Evolutionary conservation across 1,139 yeast genomes (phyloP).

Genomic region (Candida tetrigidarum): DNA sequence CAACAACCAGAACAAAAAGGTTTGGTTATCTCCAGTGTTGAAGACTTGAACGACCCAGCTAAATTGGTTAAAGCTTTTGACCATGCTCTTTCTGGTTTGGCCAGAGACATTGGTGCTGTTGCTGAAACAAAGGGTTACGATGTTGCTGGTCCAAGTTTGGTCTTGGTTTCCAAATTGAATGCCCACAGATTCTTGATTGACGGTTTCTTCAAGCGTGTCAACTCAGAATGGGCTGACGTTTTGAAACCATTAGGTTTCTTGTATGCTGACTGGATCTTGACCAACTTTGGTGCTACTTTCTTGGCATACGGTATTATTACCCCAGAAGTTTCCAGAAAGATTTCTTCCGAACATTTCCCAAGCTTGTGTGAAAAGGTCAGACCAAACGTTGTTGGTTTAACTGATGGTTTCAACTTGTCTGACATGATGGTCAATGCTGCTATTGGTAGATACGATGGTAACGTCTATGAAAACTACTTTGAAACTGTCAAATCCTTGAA

Average conservation of each 20-base stretch:
- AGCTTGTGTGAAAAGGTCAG: slow-evolving; percentile 54
- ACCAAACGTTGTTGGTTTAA: slow-evolving; percentile 73
- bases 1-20: slow-evolving; percentile 33
- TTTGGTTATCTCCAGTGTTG: slow-evolving; percentile 45
- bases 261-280: slow-evolving; percentile 68
- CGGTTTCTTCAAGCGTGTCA: slow-evolving; percentile 42
- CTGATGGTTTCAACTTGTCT: slow-evolving; percentile 83
- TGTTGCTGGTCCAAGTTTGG: slow-evolving; percentile 57
- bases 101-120: slow-evolving; percentile 49
- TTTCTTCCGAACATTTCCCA: slow-evolving; percentile 48
- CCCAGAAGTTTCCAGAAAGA: slow-evolving; percentile 32
- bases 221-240: slow-evolving; percentile 26
- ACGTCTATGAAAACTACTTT: slow-evolving; percentile 80
- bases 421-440: slow-evolving; percentile 87
- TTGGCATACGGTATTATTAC: slow-evolving; percentile 62
- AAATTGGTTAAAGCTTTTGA: slow-evolving; percentile 40
- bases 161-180: slow-evolving; percentile 60
- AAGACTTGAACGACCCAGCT: slow-evolving; percentile 42
- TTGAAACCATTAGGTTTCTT: slow-evolving; percentile 42
- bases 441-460: slow-evolving; percentile 82
- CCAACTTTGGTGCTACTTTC: slow-evolving; percentile 75
- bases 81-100: slow-evolving; percentile 49
- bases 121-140: slow-evolving; percentile 53
- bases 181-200: slow-evolving; percentile 59
- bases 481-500: slow-evolving; percentile 51